Base-by-base conservation (phyloP, 2,329 filamentous ascomycete species). In the Seiridium cupressi region DNA sequence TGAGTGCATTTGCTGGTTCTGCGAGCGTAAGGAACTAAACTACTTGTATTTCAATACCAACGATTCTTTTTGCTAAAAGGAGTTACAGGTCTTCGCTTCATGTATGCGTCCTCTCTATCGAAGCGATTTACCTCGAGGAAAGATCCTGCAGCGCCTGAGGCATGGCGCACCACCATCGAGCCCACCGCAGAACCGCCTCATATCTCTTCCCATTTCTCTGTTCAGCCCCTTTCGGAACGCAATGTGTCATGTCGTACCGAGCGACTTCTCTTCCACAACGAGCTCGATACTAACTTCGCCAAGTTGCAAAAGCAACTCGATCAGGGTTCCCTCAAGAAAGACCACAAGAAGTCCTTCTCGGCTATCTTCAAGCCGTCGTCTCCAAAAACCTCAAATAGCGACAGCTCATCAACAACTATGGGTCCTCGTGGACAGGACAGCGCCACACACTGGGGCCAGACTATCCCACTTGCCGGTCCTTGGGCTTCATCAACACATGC, bases 1-100 rank as follows among this genome's bases (percentile, higher is more conserved):
- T 3, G 87, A 88, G 70, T 92, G 90, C 68, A 88, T 84, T 0
- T 91, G 89, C 73, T 92, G 89, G 89, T 91, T 92, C 73, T 94
- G 91, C 73, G 90, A 93, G 73, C 81, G 85, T 8, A 80, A 48
- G 44, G 32, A 1, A 26, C 6, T 10, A n/a, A 6, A 10, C 5
- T 31, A 5, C 3, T 10, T 7, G 7, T 6, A 10, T 4, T 38
- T 10, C 38, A 13, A 13, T 13, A 42, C 13, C 18, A 42, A 8
- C 7, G 38, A 8, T 13, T 42, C 38, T 8, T 5, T n/a, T 4
- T 10, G 10, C 44, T 60, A 31, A 42, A 10, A 9, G 11, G n/a
- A 26, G 26, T 10, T 5, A 26, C 31, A 60, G 58, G 53, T 32
- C 31, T 60, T 9, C 58, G 53, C 18, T 60, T 51, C 38, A 49